Percentiles rank a stretch among this genome's conserved stretches.
phyloP scores from a whole-genome alignment of 2,329 filamentous ascomycete species.

The Fusarium nygamai region DNA sequence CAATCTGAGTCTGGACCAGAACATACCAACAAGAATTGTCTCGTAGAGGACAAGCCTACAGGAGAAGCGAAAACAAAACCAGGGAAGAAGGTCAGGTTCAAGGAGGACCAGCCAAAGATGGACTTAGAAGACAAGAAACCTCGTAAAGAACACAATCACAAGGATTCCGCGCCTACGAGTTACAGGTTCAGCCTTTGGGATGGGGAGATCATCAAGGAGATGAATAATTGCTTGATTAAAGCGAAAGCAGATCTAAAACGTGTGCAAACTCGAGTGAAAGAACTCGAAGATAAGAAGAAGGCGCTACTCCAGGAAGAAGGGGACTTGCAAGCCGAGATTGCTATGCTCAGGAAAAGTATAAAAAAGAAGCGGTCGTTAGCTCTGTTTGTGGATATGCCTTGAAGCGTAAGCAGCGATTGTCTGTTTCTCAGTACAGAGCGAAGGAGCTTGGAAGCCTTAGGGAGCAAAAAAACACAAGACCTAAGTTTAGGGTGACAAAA shows the following conservation, averaged over 20 bases:
- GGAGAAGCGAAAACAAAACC: not conserved
- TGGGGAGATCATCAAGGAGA: not conserved
- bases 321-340: not conserved
- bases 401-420: not conserved
- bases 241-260: not conserved
- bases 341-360: not conserved
- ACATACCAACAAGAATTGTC: not conserved
- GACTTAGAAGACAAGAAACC: not conserved
- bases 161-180: accelerated
- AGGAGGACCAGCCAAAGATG: not conserved
- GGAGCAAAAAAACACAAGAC: too few species aligned
- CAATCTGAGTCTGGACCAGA: not conserved
- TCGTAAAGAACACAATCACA: accelerated
- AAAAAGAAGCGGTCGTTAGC: not conserved
- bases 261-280: not conserved
- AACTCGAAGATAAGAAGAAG: not conserved
- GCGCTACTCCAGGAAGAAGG: not conserved
- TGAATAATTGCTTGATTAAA: not conserved
- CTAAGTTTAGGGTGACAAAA: too few species aligned
- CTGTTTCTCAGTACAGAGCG: not conserved
- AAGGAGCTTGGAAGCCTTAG: not conserved
- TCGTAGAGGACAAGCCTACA: not conserved
- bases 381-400: not conserved
- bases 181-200: not conserved
- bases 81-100: not conserved